Percentiles rank a stretch among this genome's conserved stretches.
phyloP scores from a whole-genome alignment of 1,284 basidiomycete genomes.

The Marasmius fiardii region DNA sequence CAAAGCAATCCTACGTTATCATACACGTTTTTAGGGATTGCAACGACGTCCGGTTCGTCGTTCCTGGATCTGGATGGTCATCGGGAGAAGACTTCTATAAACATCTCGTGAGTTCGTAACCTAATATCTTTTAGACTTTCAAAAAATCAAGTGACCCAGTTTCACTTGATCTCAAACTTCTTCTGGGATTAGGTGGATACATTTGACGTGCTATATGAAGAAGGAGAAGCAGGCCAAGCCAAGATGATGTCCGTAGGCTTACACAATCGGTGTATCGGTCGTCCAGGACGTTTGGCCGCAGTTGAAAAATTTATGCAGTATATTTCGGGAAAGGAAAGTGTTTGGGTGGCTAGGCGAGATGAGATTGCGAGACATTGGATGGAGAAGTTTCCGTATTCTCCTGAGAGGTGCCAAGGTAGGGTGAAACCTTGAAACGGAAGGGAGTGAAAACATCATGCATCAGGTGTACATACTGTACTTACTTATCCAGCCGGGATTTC shows the following conservation, averaged over 20 bases:
- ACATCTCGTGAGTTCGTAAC: background rate
- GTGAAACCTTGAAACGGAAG: background rate
- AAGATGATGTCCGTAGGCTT: conserved; percentile 8
- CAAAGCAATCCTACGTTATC: no score
- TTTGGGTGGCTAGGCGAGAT: conserved; percentile 6
- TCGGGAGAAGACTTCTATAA: conserved; percentile 10
- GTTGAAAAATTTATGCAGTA: conserved; percentile 9
- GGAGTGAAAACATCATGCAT: no score
- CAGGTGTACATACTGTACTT: no score
- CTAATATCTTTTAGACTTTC: background rate
- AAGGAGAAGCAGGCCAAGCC: conserved; percentile 4
- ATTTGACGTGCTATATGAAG: conserved; percentile 7
- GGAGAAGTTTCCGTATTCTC: conserved; percentile 5
- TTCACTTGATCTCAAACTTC: no score
- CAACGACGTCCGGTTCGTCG: conserved; percentile 7
- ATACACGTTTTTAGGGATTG: background rate
- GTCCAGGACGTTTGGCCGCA: conserved; percentile 5
- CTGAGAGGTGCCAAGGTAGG: conserved; percentile 6
- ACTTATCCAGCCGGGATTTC: no score
- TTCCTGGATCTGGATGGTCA: conserved; percentile 8
- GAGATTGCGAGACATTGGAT: conserved; percentile 7
- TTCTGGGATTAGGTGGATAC: conserved; percentile 8
- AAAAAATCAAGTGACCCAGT: background rate
- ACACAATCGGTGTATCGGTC: conserved; percentile 6
- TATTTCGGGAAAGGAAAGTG: conserved; percentile 2